Percentiles rank a stretch among this genome's conserved stretches.
Evolutionary conservation across 208 protist species (phyloP).

Genomic region (Acanthamoeba royreba): DNA sequence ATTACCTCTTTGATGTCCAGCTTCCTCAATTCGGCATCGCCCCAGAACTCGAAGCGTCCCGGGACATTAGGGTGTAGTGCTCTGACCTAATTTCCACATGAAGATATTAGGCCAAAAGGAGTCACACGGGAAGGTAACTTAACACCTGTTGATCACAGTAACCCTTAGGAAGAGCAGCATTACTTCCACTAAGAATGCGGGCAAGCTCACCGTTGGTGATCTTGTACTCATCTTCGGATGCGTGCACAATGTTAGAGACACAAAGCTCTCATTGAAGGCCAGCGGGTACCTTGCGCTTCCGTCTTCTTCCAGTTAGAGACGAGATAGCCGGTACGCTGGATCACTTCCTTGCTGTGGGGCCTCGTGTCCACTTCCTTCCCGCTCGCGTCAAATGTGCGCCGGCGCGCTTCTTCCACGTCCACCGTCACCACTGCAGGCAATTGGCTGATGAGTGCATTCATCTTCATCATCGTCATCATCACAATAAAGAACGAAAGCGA

Average conservation of each 20-base stretch:
- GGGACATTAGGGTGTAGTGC: not conserved
- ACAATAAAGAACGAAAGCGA: not conserved
- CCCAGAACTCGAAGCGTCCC: slow-evolving; percentile 27
- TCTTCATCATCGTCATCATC: not conserved
- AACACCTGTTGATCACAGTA: not conserved
- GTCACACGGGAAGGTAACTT: not conserved
- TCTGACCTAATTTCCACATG: not conserved
- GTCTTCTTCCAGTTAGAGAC: not conserved
- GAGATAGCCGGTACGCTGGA: slow-evolving; percentile 13
- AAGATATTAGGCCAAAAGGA: not conserved
- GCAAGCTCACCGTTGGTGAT: not conserved
- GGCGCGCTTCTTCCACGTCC: not conserved
- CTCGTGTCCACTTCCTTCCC: not conserved
- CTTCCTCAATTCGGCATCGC: not conserved
- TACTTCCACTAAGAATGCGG: not conserved
- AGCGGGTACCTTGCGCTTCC: not conserved
- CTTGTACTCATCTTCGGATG: not conserved
- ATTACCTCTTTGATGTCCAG: not conserved
- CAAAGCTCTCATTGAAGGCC: not conserved
- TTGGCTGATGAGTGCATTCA: not conserved
- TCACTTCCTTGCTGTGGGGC: not conserved
- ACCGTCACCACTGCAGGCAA: not conserved
- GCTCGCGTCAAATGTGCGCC: not conserved
- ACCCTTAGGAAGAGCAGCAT: not conserved
- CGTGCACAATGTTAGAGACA: not conserved